Evolutionary conservation across 1,284 basidiomycete genomes (phyloP), one percentile per base, ranked within the genome.

Genomic region (Naganishia sp.): DNA sequence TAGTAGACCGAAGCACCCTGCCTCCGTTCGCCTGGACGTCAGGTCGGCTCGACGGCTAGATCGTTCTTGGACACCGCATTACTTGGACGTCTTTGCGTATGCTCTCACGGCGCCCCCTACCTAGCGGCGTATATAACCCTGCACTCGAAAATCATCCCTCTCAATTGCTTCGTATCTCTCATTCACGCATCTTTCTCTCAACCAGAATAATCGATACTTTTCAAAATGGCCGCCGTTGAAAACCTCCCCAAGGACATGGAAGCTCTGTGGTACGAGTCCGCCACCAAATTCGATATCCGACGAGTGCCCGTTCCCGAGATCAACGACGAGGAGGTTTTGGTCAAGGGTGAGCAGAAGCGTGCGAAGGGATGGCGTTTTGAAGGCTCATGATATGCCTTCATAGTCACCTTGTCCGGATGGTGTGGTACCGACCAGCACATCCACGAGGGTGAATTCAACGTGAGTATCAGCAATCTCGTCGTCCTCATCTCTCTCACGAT

Each of bases 371-470:
- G 21, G 9, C 46, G 44, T 28, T 13, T 25, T 6, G 6, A 2
- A 23, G 18, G 48, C 54, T 56, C 13, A 56, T 10, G 23, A 16
- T 43, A 33, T 44, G 18, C 15, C 49, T 23, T 48, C 23, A n/a
- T 59, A 76, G 78, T 80, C 71, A 71, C 77, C 70, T 75, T 79
- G 69, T 79, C 78, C 69, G 88, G 88, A 73, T 83, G 90, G 60
- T 90, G 88, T 74, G 88, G 88, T 57, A 90, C 88, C 23, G 89
- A 90, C 75, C 84, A 84, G 18, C 89, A 90, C 75, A 86, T 91
- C 69, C 87, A 89, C 81, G 82, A 87, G 72, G 86, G 89, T 72
- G 88, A 90, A 78, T 90, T 90, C 79, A 87, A 89, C 70, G 73
- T 79, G 65, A 69, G 73, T 70, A 28, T 18, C 13, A 13, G 13